Evolutionary conservation across 1,284 basidiomycete species (phyloP).

Genomic region (Vanrija sp.): DNA sequence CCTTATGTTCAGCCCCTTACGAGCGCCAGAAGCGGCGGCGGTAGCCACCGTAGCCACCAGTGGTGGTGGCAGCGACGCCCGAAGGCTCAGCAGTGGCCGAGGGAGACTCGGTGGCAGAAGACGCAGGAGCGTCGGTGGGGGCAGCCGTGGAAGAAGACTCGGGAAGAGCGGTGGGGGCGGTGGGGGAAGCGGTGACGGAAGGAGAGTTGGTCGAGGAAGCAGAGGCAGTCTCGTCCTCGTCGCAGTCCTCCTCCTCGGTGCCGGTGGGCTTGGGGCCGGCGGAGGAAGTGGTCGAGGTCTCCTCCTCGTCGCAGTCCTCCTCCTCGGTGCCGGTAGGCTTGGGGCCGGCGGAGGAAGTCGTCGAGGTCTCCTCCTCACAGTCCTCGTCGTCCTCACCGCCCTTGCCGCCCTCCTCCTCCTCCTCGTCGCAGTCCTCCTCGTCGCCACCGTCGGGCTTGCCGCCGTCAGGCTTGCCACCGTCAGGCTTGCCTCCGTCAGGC

Average conservation of each 20-base stretch:
- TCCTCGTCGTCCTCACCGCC: too few species aligned
- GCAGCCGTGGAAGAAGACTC: background rate
- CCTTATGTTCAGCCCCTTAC: background rate
- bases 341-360: too few species aligned
- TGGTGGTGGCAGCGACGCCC: background rate
- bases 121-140: background rate
- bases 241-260: background rate
- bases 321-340: too few species aligned
- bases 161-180: background rate
- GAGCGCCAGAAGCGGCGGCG: background rate
- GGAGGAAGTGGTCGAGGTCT: too few species aligned
- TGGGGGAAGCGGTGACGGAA: background rate
- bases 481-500: too few species aligned
- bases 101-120: background rate
- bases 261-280: too few species aligned
- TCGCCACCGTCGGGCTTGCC: too few species aligned
- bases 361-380: too few species aligned
- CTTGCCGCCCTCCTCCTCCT: too few species aligned
- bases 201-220: background rate
- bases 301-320: too few species aligned
- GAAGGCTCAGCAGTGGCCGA: background rate
- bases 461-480: too few species aligned
- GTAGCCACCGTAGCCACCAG: background rate
- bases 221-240: slow-evolving; percentile 2
- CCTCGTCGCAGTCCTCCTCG: too few species aligned